Percentiles rank a stretch among this genome's conserved stretches.
phyloP scores from a whole-genome alignment of 2,329 filamentous ascomycete genomes.

The Graphilbum fragrans region DNA sequence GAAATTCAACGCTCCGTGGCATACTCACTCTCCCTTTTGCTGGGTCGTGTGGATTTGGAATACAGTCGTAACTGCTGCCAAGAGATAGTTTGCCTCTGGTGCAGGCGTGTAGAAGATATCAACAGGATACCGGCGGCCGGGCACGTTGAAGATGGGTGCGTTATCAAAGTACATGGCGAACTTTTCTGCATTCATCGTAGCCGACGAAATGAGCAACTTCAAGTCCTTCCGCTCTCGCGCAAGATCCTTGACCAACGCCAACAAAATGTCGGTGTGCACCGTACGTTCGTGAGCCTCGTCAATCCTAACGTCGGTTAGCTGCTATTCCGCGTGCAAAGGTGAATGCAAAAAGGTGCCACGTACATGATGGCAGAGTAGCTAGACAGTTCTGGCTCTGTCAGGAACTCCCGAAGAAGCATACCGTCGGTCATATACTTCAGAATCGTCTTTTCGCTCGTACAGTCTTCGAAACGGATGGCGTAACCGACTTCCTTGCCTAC shows the following conservation, averaged over 20 bases:
- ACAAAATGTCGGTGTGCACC: slow-evolving; percentile 78
- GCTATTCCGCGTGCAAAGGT: neutral
- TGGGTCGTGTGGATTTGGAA: slow-evolving; percentile 92
- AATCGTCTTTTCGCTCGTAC: slow-evolving; percentile 79
- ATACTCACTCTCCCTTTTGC: slow-evolving; percentile 56
- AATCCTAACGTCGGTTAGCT: slow-evolving; percentile 32
- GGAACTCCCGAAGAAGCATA: slow-evolving; percentile 80
- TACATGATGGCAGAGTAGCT: slow-evolving; percentile 76
- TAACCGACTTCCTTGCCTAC: slow-evolving; percentile 90
- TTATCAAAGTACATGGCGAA: slow-evolving; percentile 88
- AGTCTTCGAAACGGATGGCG: slow-evolving; percentile 87
- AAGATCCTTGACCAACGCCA: slow-evolving; percentile 82
- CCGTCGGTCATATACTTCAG: slow-evolving; percentile 97
- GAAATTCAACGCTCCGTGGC: too few species aligned
- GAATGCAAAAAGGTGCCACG: neutral
- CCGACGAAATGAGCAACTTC: slow-evolving; percentile 83
- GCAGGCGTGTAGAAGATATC: slow-evolving; percentile 84
- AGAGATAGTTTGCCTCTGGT: slow-evolving; percentile 88
- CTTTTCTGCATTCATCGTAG: slow-evolving; percentile 87
- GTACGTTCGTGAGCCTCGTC: slow-evolving; percentile 96
- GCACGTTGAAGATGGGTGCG: slow-evolving; percentile 88
- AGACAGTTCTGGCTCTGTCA: slow-evolving; percentile 74
- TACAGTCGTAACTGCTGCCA: slow-evolving; percentile 80
- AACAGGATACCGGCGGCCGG: slow-evolving; percentile 77
- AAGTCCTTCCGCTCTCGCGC: slow-evolving; percentile 72